These are phyloP conservation scores for Coccinonectria pachysandricola DNA, from an alignment of 2,329 filamentous ascomycete species.

Conservation along the genomic window DNA sequence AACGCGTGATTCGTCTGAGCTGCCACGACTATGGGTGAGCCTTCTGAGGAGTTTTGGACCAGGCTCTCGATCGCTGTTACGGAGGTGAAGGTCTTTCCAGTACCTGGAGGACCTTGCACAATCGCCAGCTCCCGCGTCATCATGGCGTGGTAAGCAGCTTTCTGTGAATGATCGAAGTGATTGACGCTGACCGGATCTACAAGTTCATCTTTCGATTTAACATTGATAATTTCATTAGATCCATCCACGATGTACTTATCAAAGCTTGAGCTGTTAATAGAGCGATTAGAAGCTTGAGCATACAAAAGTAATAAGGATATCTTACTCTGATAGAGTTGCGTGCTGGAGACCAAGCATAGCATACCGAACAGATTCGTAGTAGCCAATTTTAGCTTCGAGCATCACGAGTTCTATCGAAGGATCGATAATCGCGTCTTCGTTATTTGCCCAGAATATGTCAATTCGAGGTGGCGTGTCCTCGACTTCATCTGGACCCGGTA, in stretches of 20 bases:
- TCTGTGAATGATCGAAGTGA: slow-evolving; percentile 61
- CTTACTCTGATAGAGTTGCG: slow-evolving; percentile 43
- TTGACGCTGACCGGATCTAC: too few species aligned
- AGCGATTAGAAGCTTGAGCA: too few species aligned
- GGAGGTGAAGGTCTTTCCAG: slow-evolving; percentile 72
- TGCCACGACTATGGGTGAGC: slow-evolving; percentile 59
- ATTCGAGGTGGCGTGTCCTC: slow-evolving; percentile 49
- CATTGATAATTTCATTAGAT: slow-evolving; percentile 22
- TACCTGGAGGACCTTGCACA: slow-evolving; percentile 71
- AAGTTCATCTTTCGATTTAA: slow-evolving; percentile 16
- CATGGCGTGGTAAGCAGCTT: slow-evolving; percentile 56
- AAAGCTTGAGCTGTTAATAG: slow-evolving; percentile 47
- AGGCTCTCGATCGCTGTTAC: slow-evolving; percentile 49
- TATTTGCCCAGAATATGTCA: slow-evolving; percentile 61
- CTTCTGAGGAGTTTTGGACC: slow-evolving; percentile 43
- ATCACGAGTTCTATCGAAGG: slow-evolving; percentile 62
- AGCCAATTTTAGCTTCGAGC: slow-evolving; percentile 64
- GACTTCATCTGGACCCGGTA: slow-evolving; percentile 34
- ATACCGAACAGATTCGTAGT: slow-evolving; percentile 68
- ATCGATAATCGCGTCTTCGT: slow-evolving; percentile 54
- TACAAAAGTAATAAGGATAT: too few species aligned
- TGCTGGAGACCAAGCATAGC: slow-evolving; percentile 62
- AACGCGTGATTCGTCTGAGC: slow-evolving; percentile 88
- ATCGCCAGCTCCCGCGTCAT: slow-evolving; percentile 63
- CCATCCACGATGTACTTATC: slow-evolving; percentile 49